These are phyloP conservation scores for Apophysomyces trapeziformis DNA, from an alignment of 371 early-diverging fungal species.

Conservation along the genomic window DNA sequence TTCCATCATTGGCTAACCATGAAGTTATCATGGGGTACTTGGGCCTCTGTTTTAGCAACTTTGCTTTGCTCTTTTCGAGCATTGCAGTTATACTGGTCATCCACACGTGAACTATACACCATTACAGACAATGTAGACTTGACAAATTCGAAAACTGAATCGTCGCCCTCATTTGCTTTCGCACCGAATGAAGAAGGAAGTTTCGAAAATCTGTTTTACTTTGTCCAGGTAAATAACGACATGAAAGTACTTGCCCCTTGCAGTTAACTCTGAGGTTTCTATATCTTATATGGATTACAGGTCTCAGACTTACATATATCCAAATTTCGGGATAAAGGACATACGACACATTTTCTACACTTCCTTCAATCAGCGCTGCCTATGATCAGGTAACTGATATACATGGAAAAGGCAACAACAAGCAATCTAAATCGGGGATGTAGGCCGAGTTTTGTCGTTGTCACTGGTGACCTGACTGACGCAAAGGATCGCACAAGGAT, in stretches of 20 bases:
- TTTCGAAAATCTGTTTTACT: constrained; percentile 62
- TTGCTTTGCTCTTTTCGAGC: constrained; percentile 29
- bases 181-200: constrained; percentile 12
- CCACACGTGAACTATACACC: constrained; percentile 29
- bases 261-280: too few relatives aligned
- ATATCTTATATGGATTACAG: constrained; percentile 37
- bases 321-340: constrained; percentile 65
- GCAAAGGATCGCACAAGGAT: constrained; percentile 73
- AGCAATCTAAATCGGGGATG: neutral
- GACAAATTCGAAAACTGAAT: neutral
- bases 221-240: constrained; percentile 57
- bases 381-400: constrained; percentile 42
- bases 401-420: neutral
- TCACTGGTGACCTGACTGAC: constrained; percentile 87
- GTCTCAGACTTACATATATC: constrained; percentile 89
- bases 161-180: too few relatives aligned
- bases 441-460: constrained; percentile 69
- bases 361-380: constrained; percentile 75
- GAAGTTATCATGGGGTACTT: neutral
- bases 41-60: constrained; percentile 16
- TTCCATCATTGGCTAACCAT: neutral
- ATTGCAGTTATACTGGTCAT: constrained; percentile 32
- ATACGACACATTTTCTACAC: constrained; percentile 72
- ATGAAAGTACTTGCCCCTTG: neutral
- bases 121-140: constrained; percentile 1